phyloP scores from a whole-genome alignment of 169 alveolate genomes.

The Theileria orientalis region DNA sequence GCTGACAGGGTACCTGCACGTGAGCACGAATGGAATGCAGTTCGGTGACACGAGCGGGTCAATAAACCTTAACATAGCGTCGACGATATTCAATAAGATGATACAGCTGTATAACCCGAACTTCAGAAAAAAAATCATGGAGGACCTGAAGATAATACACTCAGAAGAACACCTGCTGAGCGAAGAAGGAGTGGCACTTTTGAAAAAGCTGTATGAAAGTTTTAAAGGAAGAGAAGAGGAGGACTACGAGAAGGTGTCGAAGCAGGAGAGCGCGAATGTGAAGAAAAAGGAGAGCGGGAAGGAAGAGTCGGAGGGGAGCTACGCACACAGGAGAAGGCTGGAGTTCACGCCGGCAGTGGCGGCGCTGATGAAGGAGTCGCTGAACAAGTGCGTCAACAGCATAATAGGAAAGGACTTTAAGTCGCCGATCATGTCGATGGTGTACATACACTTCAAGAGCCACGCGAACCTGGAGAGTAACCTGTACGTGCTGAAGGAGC shows the following conservation, averaged over 20 bases:
- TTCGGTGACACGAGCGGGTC: neutral
- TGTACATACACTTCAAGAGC: neutral
- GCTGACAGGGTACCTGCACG: neutral
- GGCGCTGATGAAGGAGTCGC: neutral
- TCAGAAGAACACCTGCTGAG: neutral
- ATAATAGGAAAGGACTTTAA: neutral
- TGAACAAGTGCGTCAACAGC: neutral
- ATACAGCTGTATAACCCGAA: neutral
- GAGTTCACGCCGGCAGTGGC: neutral
- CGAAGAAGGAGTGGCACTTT: neutral
- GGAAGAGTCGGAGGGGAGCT: neutral
- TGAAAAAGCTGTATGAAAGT: neutral
- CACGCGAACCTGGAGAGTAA: neutral
- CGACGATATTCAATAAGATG: slow-evolving; percentile 1
- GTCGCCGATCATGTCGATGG: neutral
- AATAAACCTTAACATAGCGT: neutral
- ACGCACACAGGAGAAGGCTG: neutral
- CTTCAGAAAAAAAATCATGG: neutral
- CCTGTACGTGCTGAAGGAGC: neutral
- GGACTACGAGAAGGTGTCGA: no score
- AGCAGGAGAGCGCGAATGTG: neutral
- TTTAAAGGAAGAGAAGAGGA: neutral
- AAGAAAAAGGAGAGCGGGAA: neutral
- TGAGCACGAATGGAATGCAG: neutral
- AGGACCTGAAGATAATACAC: neutral